Evolutionary conservation across 1,284 basidiomycete species (phyloP), one percentile per base, ranked within the genome.

Genomic region (Ganoderma meredithae): DNA sequence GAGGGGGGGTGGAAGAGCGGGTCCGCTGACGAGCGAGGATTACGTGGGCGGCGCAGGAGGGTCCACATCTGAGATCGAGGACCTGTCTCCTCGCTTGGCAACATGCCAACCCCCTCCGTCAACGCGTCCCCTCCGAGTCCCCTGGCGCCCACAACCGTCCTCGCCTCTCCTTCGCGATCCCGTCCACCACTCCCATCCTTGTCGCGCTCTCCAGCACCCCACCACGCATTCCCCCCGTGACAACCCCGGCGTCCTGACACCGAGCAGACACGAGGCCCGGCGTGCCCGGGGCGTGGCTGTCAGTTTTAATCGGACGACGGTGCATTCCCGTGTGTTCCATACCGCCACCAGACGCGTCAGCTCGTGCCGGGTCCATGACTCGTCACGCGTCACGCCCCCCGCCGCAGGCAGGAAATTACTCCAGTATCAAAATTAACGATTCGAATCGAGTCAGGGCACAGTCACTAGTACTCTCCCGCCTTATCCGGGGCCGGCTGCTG

Each of bases 21-120:
- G 33, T 56, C 27, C 43, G 63, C 64, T 60, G 43, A 60, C 56
- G 31, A 5, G n/a, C 15, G 4, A 1, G 56, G 6, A 47, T 65
- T 60, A 65, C 64, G 64, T 65, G 64, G 58, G 40, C 64, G 64
- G 64, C 40, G 39, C 47, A 17, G 13, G 58, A 41, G 33, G 3
- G 25, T 19, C 58, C 58, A 40, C 40, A 59, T 44, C 22, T 36
- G 19, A 27, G 62, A 33, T 25, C 15, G 49, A 6, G 27, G 15
- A 22, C 41, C 27, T 19, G 47, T 4, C n/a, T 2, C 25, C 22
- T 53, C 25, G 58, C 60, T 60, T 60, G 60, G 60, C 60, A 25
- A 31, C 31, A 31, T 31, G 31, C 31, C 31, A 31, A 5, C 31
- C 31, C n/a, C n/a, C n/a, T n/a, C n/a, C n/a, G n/a, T n/a, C 31